Percentiles rank a stretch among this genome's conserved stretches.
These are phyloP conservation scores for Aethionema arabicum DNA, from an alignment of 345 rosid species.

Conservation along the genomic window DNA sequence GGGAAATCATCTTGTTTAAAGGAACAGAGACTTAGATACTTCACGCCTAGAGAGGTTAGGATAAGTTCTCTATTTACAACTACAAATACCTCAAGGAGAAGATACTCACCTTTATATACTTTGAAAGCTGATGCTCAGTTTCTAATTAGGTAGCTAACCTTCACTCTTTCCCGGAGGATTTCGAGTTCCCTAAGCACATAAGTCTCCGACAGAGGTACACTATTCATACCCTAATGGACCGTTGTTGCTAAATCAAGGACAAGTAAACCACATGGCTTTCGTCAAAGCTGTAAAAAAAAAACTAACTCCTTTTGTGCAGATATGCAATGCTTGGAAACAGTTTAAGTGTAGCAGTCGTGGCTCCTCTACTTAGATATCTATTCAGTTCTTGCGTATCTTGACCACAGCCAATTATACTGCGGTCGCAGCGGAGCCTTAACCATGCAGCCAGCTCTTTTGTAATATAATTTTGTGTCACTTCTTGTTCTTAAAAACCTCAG, in stretches of 20 bases:
- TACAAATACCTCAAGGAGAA: constrained; percentile 4
- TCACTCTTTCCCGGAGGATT: constrained; percentile 85
- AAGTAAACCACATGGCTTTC: not conserved
- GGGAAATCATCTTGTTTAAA: constrained; percentile 60
- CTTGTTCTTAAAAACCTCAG: too few relatives aligned
- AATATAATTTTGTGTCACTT: too few relatives aligned
- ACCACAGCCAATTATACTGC: constrained; percentile 7
- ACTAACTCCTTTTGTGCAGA: constrained; percentile 43
- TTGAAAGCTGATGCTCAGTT: constrained; percentile 1
- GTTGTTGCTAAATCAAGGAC: not conserved
- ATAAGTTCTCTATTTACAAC: constrained; percentile 1
- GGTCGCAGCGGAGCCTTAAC: not conserved
- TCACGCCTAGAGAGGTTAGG: constrained; percentile 85
- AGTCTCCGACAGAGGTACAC: constrained; percentile 76
- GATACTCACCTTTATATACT: constrained; percentile 2
- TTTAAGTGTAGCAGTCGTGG: constrained; percentile 83
- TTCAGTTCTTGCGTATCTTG: constrained; percentile 48
- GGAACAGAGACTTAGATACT: constrained; percentile 80
- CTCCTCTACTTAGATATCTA: constrained; percentile 70
- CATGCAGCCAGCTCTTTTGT: too few relatives aligned
- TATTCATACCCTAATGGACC: not conserved
- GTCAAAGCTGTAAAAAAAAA: not conserved
- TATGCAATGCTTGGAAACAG: constrained; percentile 95
- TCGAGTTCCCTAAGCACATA: constrained; percentile 64
- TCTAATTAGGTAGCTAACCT: constrained; percentile 74